These are phyloP conservation scores for Septoria petroselini DNA, from an alignment of 2,329 filamentous ascomycete genomes.

Conservation along the genomic window DNA sequence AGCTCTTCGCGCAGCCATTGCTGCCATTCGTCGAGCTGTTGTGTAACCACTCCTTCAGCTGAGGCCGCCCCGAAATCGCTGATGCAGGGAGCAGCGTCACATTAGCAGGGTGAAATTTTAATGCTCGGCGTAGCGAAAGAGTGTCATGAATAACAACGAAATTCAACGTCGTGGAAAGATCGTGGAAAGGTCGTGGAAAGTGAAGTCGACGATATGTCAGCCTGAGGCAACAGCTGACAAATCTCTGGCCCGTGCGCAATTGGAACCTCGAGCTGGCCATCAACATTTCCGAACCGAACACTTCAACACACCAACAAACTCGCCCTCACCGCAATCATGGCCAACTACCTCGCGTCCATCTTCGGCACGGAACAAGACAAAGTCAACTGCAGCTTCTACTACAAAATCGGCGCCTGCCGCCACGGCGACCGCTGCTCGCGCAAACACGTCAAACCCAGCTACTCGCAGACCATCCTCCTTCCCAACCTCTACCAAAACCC, in stretches of 20 bases:
- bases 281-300: slow-evolving; percentile 1
- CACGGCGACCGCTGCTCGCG: slow-evolving; percentile 97
- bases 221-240: slow-evolving; percentile 7
- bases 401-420: slow-evolving; percentile 98
- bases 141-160: too few relatives aligned
- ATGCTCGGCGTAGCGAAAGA: too few relatives aligned
- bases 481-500: slow-evolving; percentile 99
- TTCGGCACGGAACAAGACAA: slow-evolving; percentile 99
- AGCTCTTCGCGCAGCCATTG: too few relatives aligned
- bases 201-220: background rate
- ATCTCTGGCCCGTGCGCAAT: background rate
- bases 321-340: slow-evolving; percentile 22
- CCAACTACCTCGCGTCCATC: slow-evolving; percentile 75
- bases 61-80: too few relatives aligned
- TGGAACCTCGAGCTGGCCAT: background rate
- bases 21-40: too few relatives aligned
- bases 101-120: too few relatives aligned
- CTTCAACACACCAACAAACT: background rate
- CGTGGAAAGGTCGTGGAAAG: too few relatives aligned
- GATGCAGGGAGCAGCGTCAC: too few relatives aligned
- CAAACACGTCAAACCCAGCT: slow-evolving; percentile 98
- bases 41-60: too few relatives aligned
- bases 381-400: slow-evolving; percentile 99
- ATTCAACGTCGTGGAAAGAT: too few relatives aligned
- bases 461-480: slow-evolving; percentile 95